These are phyloP conservation scores for Erodium trifolium DNA, from an alignment of 441 rosid genomes.

Conservation along the genomic window DNA sequence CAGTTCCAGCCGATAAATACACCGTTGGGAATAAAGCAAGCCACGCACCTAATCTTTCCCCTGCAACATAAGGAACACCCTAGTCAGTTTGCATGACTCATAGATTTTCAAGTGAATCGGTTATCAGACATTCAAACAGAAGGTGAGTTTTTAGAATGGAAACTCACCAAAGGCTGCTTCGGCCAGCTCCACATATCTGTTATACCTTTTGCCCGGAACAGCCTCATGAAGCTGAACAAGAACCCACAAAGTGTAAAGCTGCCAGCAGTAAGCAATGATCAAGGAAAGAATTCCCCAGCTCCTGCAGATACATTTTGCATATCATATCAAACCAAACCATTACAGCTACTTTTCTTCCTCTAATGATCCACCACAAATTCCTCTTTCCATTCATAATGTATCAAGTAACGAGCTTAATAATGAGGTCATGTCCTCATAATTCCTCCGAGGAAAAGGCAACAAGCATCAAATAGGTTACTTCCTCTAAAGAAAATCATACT, in stretches of 20 bases:
- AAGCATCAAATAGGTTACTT: no score
- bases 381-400: no score
- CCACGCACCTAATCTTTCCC: slow-evolving; percentile 85
- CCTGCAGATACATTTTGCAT: slow-evolving; percentile 36
- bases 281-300: slow-evolving; percentile 89
- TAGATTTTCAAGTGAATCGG: background rate
- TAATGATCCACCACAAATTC: background rate
- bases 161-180: slow-evolving; percentile 91
- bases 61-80: slow-evolving; percentile 29
- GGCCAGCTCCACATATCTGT: slow-evolving; percentile 91
- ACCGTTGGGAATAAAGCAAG: slow-evolving; percentile 92
- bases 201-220: slow-evolving; percentile 89
- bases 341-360: background rate
- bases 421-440: no score
- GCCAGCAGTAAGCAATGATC: slow-evolving; percentile 88
- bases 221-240: slow-evolving; percentile 93
- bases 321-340: slow-evolving; percentile 5
- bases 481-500: no score
- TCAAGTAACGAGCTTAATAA: no score
- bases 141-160: no score
- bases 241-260: slow-evolving; percentile 86
- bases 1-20: slow-evolving; percentile 92
- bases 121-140: no score
- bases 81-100: background rate
- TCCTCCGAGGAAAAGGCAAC: no score